Conservation (phyloP, 768 basidiomycete genomes). For the Podaxis sp. region DNA sequence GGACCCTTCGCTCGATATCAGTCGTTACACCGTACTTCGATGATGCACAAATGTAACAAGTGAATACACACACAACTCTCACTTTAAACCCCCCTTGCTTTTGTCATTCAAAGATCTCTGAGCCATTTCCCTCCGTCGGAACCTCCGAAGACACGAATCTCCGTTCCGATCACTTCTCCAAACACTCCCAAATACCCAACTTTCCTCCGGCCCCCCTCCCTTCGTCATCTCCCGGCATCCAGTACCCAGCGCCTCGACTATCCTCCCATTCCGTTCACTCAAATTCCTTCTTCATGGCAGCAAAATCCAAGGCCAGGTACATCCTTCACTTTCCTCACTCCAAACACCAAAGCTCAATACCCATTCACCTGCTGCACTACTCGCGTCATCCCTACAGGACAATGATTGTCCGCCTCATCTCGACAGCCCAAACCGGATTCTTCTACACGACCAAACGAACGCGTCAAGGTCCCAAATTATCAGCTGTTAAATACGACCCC, state of each 20-base stretch:
- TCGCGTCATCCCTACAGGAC: slow-evolving; percentile 47
- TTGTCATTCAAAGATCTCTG: too few species aligned
- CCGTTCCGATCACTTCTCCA: slow-evolving; percentile 5
- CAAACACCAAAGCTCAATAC: neutral
- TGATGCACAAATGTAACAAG: too few species aligned
- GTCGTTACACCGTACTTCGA: too few species aligned
- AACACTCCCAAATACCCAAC: slow-evolving; percentile 4
- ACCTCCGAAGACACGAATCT: neutral
- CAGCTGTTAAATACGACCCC: slow-evolving; percentile 93
- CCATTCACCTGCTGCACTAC: neutral
- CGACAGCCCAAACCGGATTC: slow-evolving; percentile 88
- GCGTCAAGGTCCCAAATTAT: slow-evolving; percentile 73
- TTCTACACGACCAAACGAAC: slow-evolving; percentile 85
- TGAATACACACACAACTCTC: neutral
- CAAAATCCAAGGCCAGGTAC: slow-evolving; percentile 63
- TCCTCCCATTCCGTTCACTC: neutral
- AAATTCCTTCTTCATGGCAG: slow-evolving; percentile 49
- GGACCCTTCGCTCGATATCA: too few species aligned
- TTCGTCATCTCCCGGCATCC: neutral
- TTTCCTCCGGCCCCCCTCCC: neutral
- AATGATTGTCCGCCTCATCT: slow-evolving; percentile 83
- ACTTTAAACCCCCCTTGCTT: neutral
- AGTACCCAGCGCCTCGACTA: neutral
- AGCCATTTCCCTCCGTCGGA: too few species aligned
- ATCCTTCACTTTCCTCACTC: slow-evolving; percentile 1